phyloP scores from a whole-genome alignment of 805 yeast species.

The Lipomyces spencermartinsiae region DNA sequence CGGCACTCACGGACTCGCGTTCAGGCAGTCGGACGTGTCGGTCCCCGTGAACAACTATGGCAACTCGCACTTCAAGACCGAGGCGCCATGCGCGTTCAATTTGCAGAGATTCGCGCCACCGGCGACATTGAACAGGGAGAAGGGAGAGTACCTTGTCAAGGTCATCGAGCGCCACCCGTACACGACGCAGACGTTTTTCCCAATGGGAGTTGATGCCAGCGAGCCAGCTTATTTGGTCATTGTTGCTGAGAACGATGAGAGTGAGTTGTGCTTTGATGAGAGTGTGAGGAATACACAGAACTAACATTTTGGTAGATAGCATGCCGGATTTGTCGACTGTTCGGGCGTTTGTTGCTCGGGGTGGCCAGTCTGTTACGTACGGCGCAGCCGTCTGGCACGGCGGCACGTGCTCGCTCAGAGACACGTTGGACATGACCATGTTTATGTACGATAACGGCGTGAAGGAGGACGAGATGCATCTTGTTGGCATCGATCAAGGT shows the following conservation, averaged over 20 bases:
- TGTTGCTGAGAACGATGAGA: conserved; percentile 64
- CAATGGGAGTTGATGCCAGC: conserved; percentile 71
- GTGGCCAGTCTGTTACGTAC: conserved; percentile 81
- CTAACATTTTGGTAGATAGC: conserved; percentile 50
- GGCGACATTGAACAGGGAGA: conserved; percentile 48
- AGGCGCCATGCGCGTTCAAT: conserved; percentile 75
- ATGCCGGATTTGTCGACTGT: conserved; percentile 67
- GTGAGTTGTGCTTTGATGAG: conserved; percentile 46
- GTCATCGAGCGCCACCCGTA: conserved; percentile 91
- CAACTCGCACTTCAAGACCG: conserved; percentile 53
- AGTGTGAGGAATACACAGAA: conserved; percentile 26
- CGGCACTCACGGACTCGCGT: conserved; percentile 92
- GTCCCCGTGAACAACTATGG: conserved; percentile 62
- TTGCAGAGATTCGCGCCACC: conserved; percentile 84
- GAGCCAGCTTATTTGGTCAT: conserved; percentile 74
- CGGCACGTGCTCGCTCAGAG: conserved; percentile 21
- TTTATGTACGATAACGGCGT: conserved; percentile 32
- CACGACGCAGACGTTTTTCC: conserved; percentile 88
- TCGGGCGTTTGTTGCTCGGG: conserved; percentile 75
- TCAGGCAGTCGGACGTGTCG: conserved; percentile 72
- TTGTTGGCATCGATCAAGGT: conserved; percentile 19
- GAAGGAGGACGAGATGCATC: conserved; percentile 22
- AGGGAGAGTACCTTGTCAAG: conserved; percentile 55
- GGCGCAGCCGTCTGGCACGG: conserved; percentile 36
- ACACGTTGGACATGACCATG: conserved; percentile 29